A percentile compares a stretch with the other conserved stretches of the same genome.
These are phyloP conservation scores for Tephrocybe sp. DNA, from an alignment of 768 basidiomycete species.

Conservation along the genomic window DNA sequence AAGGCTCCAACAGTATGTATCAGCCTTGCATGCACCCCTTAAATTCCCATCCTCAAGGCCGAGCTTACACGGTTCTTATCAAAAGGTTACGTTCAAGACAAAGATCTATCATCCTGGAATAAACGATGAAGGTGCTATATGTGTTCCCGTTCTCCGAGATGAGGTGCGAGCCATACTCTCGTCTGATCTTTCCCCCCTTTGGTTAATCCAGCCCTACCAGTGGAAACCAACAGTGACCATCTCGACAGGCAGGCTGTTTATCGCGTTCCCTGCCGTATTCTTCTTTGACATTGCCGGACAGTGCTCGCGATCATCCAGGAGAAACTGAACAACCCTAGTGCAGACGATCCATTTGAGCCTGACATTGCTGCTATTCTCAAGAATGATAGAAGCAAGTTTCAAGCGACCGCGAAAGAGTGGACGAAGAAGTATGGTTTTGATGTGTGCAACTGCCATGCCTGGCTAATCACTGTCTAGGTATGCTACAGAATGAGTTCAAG, in stretches of 20 bases:
- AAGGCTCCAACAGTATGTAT: constrained; percentile 71
- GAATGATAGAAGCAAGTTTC: constrained; percentile 73
- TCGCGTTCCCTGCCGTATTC: not conserved
- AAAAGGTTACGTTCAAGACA: constrained; percentile 77
- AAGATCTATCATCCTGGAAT: constrained; percentile 91
- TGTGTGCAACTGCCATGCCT: not conserved
- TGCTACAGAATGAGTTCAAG: constrained; percentile 11
- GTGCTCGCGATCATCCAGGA: constrained; percentile 77
- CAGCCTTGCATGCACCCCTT: not conserved
- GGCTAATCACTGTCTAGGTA: constrained; percentile 11
- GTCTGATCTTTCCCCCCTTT: not conserved
- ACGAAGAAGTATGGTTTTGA: constrained; percentile 69
- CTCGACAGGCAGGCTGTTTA: constrained; percentile 50
- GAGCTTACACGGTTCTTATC: constrained; percentile 9
- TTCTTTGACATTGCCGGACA: constrained; percentile 22
- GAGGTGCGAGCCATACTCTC: constrained; percentile 48
- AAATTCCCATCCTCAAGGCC: constrained; percentile 2
- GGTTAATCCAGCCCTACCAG: constrained; percentile 33
- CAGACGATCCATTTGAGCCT: constrained; percentile 87
- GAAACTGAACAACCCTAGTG: constrained; percentile 84
- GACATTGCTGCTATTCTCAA: constrained; percentile 84
- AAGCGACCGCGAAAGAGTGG: constrained; percentile 75
- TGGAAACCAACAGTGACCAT: constrained; percentile 85
- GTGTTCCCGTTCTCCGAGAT: constrained; percentile 80
- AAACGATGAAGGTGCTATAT: constrained; percentile 85